Percentiles rank a stretch among this genome's conserved stretches.
Conservation (phyloP, 768 basidiomycete species). For the Suillus alpinus region DNA sequence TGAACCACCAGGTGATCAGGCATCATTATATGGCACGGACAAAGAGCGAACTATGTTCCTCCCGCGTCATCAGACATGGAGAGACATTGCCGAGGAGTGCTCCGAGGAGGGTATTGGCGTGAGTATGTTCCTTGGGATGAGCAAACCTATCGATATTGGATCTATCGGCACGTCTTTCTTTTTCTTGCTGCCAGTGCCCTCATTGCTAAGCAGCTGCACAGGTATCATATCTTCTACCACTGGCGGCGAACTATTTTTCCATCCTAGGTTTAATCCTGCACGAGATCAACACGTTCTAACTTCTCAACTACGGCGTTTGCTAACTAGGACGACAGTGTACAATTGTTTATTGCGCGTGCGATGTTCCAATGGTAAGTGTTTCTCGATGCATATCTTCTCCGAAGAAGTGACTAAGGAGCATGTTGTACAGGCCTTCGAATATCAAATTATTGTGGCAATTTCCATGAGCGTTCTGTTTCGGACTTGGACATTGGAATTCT, state of each 20-base stretch:
- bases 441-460: slow-evolving; percentile 68
- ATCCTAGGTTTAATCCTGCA: slow-evolving; percentile 78
- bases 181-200: slow-evolving; percentile 4
- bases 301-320: slow-evolving; percentile 73
- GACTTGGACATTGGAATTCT: slow-evolving; percentile 79
- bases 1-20: slow-evolving; percentile 53
- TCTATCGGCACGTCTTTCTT: slow-evolving; percentile 60
- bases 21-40: slow-evolving; percentile 72
- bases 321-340: slow-evolving; percentile 71
- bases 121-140: slow-evolving; percentile 83
- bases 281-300: slow-evolving; percentile 64
- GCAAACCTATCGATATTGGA: slow-evolving; percentile 79
- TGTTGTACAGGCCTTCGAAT: slow-evolving; percentile 54
- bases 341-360: slow-evolving; percentile 80
- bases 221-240: slow-evolving; percentile 68
- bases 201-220: slow-evolving; percentile 22
- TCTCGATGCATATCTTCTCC: not conserved
- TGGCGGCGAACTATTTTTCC: slow-evolving; percentile 90
- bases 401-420: not conserved
- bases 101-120: slow-evolving; percentile 89
- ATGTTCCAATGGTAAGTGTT: slow-evolving; percentile 70
- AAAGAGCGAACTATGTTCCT: slow-evolving; percentile 81
- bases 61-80: slow-evolving; percentile 79
- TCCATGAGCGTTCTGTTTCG: slow-evolving; percentile 61
- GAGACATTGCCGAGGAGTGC: slow-evolving; percentile 81